Conservation (phyloP, 768 basidiomycete genomes). For the Russula virescens region DNA sequence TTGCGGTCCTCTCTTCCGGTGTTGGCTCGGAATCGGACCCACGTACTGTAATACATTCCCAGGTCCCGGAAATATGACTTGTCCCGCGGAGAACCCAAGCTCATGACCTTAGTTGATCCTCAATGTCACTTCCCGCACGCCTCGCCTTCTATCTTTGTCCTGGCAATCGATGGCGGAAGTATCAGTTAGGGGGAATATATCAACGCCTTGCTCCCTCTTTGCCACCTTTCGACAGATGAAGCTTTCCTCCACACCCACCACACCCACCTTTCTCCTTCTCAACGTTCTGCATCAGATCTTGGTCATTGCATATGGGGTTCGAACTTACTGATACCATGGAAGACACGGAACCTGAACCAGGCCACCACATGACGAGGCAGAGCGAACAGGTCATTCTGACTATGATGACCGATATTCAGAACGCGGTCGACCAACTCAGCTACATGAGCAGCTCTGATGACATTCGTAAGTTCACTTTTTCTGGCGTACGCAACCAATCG, state of each 20-base stretch:
- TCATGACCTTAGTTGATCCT: neutral
- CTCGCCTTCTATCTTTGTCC: neutral
- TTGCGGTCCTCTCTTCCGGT: neutral
- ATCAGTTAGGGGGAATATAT: neutral
- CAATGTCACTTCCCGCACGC: neutral
- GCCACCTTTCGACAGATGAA: neutral
- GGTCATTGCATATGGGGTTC: conserved; percentile 29
- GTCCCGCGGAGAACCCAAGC: neutral
- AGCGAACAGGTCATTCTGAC: conserved; percentile 67
- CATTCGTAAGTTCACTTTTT: conserved; percentile 68
- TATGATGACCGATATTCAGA: conserved; percentile 84
- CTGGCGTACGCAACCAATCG: conserved; percentile 49
- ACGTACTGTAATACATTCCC: neutral
- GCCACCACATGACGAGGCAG: neutral
- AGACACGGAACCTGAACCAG: neutral
- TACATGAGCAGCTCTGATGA: conserved; percentile 47
- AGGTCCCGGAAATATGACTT: neutral
- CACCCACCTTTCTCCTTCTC: neutral
- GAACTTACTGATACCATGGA: conserved; percentile 26
- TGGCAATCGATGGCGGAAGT: neutral
- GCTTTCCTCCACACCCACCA: neutral
- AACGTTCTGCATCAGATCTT: neutral
- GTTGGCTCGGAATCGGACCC: neutral
- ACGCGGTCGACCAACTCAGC: conserved; percentile 83
- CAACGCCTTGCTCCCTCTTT: too few species aligned